Conservation (phyloP, 2,329 filamentous ascomycete species). For the Fusarium sarcochroum region DNA sequence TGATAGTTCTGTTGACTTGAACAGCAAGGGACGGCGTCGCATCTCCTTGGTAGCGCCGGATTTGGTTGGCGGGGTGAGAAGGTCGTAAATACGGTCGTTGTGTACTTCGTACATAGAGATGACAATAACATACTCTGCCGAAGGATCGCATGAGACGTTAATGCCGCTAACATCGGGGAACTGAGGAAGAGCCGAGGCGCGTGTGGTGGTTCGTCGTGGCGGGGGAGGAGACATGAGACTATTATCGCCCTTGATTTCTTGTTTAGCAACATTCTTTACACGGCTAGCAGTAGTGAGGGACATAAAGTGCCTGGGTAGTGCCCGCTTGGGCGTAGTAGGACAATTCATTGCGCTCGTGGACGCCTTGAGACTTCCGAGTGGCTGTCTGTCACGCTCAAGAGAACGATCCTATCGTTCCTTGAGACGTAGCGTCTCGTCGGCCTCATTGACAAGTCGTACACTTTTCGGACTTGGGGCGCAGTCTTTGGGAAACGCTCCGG, state of each 20-base stretch:
- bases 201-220: constrained; percentile 74
- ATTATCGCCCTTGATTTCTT: constrained; percentile 65
- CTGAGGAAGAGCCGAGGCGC: constrained; percentile 79
- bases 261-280: constrained; percentile 64
- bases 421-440: constrained; percentile 43
- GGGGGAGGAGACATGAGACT: constrained; percentile 62
- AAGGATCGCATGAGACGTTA: constrained; percentile 69
- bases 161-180: constrained; percentile 81
- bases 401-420: constrained; percentile 52
- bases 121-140: constrained; percentile 86
- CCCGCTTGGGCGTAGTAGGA: constrained; percentile 54
- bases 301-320: constrained; percentile 54
- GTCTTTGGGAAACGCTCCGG: constrained; percentile 51
- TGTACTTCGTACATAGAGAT: constrained; percentile 99
- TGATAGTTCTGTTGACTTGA: constrained; percentile 91
- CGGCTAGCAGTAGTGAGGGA: constrained; percentile 61
- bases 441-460: constrained; percentile 59
- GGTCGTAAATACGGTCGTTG: constrained; percentile 97
- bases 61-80: constrained; percentile 77
- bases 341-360: constrained; percentile 50
- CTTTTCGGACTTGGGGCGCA: constrained; percentile 57
- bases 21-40: constrained; percentile 84
- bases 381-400: constrained; percentile 32
- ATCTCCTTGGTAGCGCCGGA: constrained; percentile 76
- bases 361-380: constrained; percentile 28